phyloP scores from a whole-genome alignment of 306 rosid genomes.

The Coriaria nepalensis region DNA sequence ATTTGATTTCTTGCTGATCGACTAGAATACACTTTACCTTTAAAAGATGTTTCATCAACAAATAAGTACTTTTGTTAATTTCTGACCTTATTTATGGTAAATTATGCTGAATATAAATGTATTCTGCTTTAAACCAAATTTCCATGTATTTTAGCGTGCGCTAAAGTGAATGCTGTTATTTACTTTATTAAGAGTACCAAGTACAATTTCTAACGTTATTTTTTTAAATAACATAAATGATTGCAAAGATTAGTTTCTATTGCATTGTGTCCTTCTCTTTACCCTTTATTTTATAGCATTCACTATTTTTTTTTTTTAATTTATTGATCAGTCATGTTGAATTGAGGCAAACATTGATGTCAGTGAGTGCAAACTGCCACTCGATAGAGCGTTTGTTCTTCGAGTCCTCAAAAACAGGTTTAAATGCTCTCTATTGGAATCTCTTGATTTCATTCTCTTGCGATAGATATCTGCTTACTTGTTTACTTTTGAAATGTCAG shows the following conservation, averaged over 20 bases:
- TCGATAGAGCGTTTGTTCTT: conserved; percentile 78
- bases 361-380: conserved; percentile 75
- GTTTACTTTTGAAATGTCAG: conserved; percentile 30
- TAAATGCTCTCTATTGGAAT: conserved; percentile 10
- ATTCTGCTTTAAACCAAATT: too few relatives aligned
- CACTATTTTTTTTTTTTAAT: conserved; percentile 10
- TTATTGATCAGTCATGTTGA: conserved; percentile 64
- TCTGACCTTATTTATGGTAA: too few relatives aligned
- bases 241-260: background rate
- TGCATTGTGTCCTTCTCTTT: background rate
- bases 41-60: too few relatives aligned
- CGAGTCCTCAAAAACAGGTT: conserved; percentile 88
- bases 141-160: too few relatives aligned
- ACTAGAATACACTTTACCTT: too few relatives aligned
- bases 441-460: conserved; percentile 6
- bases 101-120: too few relatives aligned
- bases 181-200: too few relatives aligned
- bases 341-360: conserved; percentile 78
- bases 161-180: too few relatives aligned
- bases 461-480: conserved; percentile 21
- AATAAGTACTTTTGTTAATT: too few relatives aligned
- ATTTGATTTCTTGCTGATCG: too few relatives aligned
- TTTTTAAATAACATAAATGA: background rate
- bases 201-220: too few relatives aligned
- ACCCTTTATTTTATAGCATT: background rate